These are phyloP conservation scores for Fagus crenata DNA, from an alignment of 306 rosid genomes.

Conservation along the genomic window DNA sequence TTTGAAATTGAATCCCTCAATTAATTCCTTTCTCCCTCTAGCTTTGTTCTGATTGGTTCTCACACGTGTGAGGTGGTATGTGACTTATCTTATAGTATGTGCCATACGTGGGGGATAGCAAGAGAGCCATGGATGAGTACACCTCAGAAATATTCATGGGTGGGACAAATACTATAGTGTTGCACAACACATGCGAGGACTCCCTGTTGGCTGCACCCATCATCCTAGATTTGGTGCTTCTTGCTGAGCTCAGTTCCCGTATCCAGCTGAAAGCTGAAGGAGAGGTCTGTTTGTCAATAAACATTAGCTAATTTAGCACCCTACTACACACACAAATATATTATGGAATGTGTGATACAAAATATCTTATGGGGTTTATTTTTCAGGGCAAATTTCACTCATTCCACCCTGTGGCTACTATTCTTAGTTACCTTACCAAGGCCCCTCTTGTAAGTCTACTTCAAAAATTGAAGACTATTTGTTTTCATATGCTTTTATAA, in stretches of 20 bases:
- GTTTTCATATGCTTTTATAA: not conserved
- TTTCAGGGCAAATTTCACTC: conserved; percentile 88
- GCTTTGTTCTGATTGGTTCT: not conserved
- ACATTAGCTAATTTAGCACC: conserved; percentile 7
- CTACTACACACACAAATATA: not conserved
- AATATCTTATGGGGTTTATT: conserved; percentile 12
- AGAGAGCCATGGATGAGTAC: conserved; percentile 99
- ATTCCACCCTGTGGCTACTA: conserved; percentile 93
- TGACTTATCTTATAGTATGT: conserved; percentile 58
- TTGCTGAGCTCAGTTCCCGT: conserved; percentile 96
- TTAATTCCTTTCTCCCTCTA: not conserved
- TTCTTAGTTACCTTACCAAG: conserved; percentile 93
- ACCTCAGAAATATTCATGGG: conserved; percentile 99
- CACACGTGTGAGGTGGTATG: conserved; percentile 11
- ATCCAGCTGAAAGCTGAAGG: conserved; percentile 85
- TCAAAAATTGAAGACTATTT: too few species aligned
- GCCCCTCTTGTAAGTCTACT: conserved; percentile 83
- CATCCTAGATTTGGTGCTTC: conserved; percentile 92
- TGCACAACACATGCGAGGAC: conserved; percentile 99
- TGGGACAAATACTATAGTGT: conserved; percentile 81
- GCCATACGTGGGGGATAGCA: conserved; percentile 96
- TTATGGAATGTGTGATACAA: not conserved
- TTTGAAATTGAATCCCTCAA: not conserved
- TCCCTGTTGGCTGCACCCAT: conserved; percentile 98
- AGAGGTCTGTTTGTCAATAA: conserved; percentile 49